phyloP scores from a whole-genome alignment of 208 protist genomes.

The Angomonas deanei region DNA sequence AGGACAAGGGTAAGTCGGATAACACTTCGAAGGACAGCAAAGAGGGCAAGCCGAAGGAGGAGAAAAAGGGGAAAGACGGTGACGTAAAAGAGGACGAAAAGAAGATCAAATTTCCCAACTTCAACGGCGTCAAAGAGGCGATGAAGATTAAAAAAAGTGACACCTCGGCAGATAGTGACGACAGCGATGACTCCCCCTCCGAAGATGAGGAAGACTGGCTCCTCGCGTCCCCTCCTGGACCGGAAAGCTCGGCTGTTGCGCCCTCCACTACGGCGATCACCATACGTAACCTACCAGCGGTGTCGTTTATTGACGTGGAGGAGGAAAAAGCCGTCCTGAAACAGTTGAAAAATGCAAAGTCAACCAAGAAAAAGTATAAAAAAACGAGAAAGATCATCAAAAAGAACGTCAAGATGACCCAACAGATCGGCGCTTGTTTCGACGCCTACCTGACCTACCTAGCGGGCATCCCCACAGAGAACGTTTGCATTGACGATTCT shows the following conservation, averaged over 20 bases:
- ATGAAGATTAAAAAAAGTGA: neutral
- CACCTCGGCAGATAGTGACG: neutral
- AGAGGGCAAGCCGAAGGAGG: neutral
- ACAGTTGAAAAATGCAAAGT: constrained; percentile 25
- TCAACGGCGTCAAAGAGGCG: neutral
- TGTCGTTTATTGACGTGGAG: constrained; percentile 22
- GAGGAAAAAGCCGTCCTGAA: constrained; percentile 24
- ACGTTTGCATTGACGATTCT: constrained; percentile 17
- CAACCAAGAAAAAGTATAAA: constrained; percentile 18
- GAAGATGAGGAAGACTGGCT: neutral
- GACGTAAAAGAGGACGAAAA: neutral
- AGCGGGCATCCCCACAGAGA: constrained; percentile 4
- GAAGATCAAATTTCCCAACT: neutral
- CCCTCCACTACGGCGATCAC: constrained; percentile 24
- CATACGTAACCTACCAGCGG: constrained; percentile 21
- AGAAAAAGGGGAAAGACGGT: neutral
- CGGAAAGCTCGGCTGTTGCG: neutral
- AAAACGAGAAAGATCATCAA: constrained; percentile 28
- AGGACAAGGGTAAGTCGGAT: neutral
- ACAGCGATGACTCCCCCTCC: neutral
- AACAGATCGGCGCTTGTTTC: constrained; percentile 10
- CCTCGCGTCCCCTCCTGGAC: neutral
- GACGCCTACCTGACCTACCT: constrained; percentile 12
- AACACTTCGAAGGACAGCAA: neutral
- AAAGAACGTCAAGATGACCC: constrained; percentile 14